Evolutionary conservation across 2,329 filamentous ascomycete species (phyloP).

Genomic region (Ceratocystis cacaofunesta): DNA sequence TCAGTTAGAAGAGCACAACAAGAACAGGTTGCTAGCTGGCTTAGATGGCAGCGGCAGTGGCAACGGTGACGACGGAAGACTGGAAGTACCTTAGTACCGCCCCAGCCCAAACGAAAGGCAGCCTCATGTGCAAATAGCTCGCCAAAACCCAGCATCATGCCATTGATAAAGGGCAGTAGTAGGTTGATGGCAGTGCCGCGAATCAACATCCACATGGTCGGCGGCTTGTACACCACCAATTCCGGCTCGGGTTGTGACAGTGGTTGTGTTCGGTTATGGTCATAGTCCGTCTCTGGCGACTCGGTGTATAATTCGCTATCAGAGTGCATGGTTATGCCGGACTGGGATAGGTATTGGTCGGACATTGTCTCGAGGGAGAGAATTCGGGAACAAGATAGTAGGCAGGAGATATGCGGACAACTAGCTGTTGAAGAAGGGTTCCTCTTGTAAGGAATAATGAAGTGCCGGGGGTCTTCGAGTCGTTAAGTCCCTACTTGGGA

Average conservation of each 20-base stretch:
- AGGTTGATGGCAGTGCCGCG: conserved; percentile 90
- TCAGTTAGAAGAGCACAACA: conserved; percentile 14
- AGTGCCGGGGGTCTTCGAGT: background rate
- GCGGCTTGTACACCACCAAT: conserved; percentile 75
- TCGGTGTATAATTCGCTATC: conserved; percentile 73
- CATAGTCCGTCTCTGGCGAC: conserved; percentile 48
- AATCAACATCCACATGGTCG: conserved; percentile 71
- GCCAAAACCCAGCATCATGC: conserved; percentile 94
- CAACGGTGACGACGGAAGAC: conserved; percentile 20
- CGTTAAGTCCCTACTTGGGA: background rate
- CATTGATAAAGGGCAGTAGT: conserved; percentile 90
- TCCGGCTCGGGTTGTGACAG: conserved; percentile 41
- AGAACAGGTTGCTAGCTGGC: conserved; percentile 8
- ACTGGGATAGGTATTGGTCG: conserved; percentile 40
- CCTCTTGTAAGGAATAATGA: background rate
- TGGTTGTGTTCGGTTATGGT: conserved; percentile 27
- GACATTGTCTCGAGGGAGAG: conserved; percentile 3
- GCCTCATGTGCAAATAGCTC: conserved; percentile 94
- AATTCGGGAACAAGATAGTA: too few species aligned
- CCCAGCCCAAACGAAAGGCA: conserved; percentile 86
- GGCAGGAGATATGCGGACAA: background rate
- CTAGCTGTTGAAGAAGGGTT: background rate
- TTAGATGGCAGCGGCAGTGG: background rate
- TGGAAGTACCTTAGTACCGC: conserved; percentile 64
- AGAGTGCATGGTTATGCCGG: conserved; percentile 61